Percentiles rank a stretch among this genome's conserved stretches.
Evolutionary conservation across 2,329 filamentous ascomycete species (phyloP).

Genomic region (Apiospora pterosperma): DNA sequence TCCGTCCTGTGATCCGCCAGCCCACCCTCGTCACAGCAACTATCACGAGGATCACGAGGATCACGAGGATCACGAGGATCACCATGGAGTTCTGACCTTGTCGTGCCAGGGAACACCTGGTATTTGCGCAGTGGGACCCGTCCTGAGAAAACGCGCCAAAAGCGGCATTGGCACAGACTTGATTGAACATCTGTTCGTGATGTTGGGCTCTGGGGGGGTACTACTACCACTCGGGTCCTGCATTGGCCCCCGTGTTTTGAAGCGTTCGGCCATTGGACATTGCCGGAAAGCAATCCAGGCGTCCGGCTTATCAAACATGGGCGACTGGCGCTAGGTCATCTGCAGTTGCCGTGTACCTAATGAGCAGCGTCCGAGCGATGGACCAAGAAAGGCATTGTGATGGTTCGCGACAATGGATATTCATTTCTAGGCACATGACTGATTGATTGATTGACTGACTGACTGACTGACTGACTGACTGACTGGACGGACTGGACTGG

Average conservation of each 20-base stretch:
- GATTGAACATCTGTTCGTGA: neutral
- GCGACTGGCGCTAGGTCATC: neutral
- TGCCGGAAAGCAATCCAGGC: neutral
- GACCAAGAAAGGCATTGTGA: neutral
- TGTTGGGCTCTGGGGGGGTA: neutral
- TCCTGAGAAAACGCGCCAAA: neutral
- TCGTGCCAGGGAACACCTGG: neutral
- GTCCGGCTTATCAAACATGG: neutral
- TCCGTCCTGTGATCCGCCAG: neutral
- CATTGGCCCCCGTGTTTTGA: neutral
- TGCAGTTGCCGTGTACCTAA: neutral
- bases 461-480: too few relatives aligned
- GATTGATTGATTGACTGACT: too few relatives aligned
- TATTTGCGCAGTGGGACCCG: neutral
- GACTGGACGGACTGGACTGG: too few relatives aligned
- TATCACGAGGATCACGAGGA: neutral
- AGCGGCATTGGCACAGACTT: neutral
- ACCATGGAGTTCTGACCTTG: neutral
- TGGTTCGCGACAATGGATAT: neutral
- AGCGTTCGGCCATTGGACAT: neutral
- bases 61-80: neutral
- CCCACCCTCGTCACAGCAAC: neutral
- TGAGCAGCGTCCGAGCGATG: neutral
- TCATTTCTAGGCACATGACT: neutral
- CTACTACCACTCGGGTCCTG: neutral